These are phyloP conservation scores for Cryptosporidium ubiquitum DNA, from an alignment of 169 alveolate genomes.

Conservation along the genomic window DNA sequence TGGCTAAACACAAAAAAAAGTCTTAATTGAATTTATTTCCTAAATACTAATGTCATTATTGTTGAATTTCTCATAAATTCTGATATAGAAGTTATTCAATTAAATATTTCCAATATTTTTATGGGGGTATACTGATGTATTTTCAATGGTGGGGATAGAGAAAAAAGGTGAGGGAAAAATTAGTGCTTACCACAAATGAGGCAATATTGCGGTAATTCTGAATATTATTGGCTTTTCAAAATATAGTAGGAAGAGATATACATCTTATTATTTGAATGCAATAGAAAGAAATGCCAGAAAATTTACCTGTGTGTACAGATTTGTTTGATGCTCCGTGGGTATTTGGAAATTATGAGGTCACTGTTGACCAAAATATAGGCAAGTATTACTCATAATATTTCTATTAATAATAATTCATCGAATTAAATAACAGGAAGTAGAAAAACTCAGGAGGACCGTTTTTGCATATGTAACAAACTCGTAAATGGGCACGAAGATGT, in stretches of 20 bases:
- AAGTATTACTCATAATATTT: neutral
- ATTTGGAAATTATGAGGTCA: slow-evolving; percentile 70
- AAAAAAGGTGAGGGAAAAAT: slow-evolving; percentile 48
- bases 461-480: slow-evolving; percentile 78
- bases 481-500: slow-evolving; percentile 72
- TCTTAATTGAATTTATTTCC: too few relatives aligned
- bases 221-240: slow-evolving; percentile 9
- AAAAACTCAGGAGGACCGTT: slow-evolving; percentile 84
- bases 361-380: slow-evolving; percentile 69
- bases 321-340: slow-evolving; percentile 53
- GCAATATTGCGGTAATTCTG: slow-evolving; percentile 28
- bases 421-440: slow-evolving; percentile 78
- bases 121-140: neutral
- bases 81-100: neutral
- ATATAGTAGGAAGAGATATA: neutral
- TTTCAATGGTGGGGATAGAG: slow-evolving; percentile 26
- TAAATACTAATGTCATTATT: neutral
- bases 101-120: neutral
- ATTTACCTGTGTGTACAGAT: slow-evolving; percentile 61
- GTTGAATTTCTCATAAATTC: neutral
- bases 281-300: slow-evolving; percentile 39
- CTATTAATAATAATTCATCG: neutral
- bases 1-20: neutral
- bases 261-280: neutral
- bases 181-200: neutral